Base-by-base conservation (phyloP, 768 basidiomycete species). In the Hemileccinum impolitum region DNA sequence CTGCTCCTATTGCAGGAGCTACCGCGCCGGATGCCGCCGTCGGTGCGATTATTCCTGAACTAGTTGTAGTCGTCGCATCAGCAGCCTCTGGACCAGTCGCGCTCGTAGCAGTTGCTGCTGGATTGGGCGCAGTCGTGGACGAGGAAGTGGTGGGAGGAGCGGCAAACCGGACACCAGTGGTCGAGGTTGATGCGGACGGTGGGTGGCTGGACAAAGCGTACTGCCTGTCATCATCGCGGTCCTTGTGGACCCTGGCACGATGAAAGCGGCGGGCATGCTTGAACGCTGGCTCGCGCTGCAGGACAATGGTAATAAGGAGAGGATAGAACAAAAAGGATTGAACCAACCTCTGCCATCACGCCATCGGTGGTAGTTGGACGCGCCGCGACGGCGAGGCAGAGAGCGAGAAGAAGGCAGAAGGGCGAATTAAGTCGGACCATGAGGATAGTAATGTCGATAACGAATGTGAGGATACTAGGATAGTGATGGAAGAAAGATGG, bases 341-440 rank as follows among this genome's bases (percentile, higher is more conserved):
- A 13, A 52, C 54, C 13, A 30, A 63, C 60, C 43, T 60, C 50
- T 12, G 37, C 30, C 34, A 42, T 19, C 10, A 39, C 21, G 19
- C 39, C 50, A n/a, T 46, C 41, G 21, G 50, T 40, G 18, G 60
- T 41, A 17, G 52, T 43, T n/a, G 52, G 47, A 32, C 39, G 54
- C 13, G 55, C 53, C 28, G 55, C 50, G 30, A 53, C 61, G 35
- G 51, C 51, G 45, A 66, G 54, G 40, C 66, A 66, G 21, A 66
- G 45, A 26, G 64, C 53, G 42, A 66, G 64, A 11, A 66, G 64
- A 34, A 55, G n/a, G 18, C 59, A 13, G 64, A 66, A 68, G 51
- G 53, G 66, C 50, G 55, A 34, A 21, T 47, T 52, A 52, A 68
- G 56, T 43, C 59, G 66, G 48, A 66, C 59, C 64, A 66, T 65